Evolutionary conservation across 306 rosid species (phyloP).

Genomic region (Malus asiatica): DNA sequence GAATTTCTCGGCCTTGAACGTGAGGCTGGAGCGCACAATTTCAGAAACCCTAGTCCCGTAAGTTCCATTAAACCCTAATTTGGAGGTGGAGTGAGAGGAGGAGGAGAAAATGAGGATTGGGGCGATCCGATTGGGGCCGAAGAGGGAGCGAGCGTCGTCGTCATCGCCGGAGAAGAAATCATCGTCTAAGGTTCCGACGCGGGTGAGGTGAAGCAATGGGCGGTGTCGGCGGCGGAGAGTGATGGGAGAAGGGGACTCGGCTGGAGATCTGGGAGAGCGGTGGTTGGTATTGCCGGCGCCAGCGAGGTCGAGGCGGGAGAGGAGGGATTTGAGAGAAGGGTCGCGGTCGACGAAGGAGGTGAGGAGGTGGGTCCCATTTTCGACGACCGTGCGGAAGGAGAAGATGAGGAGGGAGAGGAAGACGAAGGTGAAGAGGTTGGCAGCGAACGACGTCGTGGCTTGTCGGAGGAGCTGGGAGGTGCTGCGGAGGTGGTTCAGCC

Average conservation of each 20-base stretch:
- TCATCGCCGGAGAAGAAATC: constrained; percentile 43
- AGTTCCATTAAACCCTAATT: constrained; percentile 48
- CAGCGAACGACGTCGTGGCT: constrained; percentile 38
- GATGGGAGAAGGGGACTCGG: constrained; percentile 24
- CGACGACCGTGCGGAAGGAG: constrained; percentile 69
- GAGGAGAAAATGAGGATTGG: constrained; percentile 32
- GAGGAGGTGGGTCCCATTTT: constrained; percentile 56
- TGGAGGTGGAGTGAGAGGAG: constrained; percentile 28
- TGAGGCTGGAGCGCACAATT: constrained; percentile 55
- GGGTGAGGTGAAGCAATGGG: constrained; percentile 80
- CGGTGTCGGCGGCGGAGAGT: constrained; percentile 41
- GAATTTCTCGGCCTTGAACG: constrained; percentile 34
- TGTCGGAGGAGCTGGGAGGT: constrained; percentile 42
- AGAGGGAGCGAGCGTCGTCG: constrained; percentile 52
- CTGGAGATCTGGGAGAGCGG: constrained; percentile 11
- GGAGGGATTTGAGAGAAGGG: constrained; percentile 63
- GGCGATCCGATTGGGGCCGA: constrained; percentile 39
- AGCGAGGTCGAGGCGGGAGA: constrained; percentile 74
- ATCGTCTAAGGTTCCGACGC: constrained; percentile 68
- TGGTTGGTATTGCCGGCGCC: constrained; percentile 1
- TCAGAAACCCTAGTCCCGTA: constrained; percentile 54
- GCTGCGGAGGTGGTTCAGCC: constrained; percentile 60
- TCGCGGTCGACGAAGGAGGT: constrained; percentile 82
- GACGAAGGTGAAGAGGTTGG: constrained; percentile 53
- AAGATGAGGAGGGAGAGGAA: constrained; percentile 71